These are phyloP conservation scores for Boletus mariae DNA, from an alignment of 1,284 basidiomycete species.

Conservation along the genomic window DNA sequence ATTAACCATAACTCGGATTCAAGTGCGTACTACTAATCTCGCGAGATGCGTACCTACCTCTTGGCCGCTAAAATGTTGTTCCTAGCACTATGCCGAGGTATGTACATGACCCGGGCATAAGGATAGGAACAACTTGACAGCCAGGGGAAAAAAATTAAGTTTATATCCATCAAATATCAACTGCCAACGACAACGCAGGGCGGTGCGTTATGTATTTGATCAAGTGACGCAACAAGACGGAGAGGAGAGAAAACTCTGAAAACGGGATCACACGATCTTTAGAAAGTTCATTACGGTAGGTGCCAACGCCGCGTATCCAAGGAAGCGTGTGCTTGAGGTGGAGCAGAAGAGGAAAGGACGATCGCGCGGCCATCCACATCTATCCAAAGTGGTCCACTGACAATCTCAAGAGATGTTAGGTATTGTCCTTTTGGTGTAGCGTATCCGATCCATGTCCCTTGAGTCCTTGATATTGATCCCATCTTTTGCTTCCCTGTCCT, in stretches of 20 bases:
- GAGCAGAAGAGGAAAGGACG: not conserved
- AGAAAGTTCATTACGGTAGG: constrained; percentile 10
- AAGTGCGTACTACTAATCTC: not conserved
- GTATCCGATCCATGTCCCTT: constrained; percentile 2
- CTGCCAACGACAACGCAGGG: not conserved
- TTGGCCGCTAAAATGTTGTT: not conserved
- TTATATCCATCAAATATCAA: not conserved
- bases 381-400: constrained; percentile 22
- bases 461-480: constrained; percentile 8
- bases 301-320: constrained; percentile 5
- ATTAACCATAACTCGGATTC: not conserved
- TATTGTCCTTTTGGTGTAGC: not conserved
- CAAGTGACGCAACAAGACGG: not conserved
- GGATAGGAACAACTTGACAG: not conserved
- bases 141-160: constrained; percentile 1
- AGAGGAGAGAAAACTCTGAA: not conserved
- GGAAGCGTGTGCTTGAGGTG: not conserved
- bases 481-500: constrained; percentile 7
- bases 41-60: not conserved
- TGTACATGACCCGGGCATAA: not conserved
- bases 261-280: constrained; percentile 9
- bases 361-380: constrained; percentile 23
- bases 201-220: constrained; percentile 1
- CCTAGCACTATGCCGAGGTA: not conserved
- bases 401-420: constrained; percentile 13